Evolutionary conservation across 2,329 filamentous ascomycete genomes (phyloP).

Genomic region (Penicillium brevicompactum): DNA sequence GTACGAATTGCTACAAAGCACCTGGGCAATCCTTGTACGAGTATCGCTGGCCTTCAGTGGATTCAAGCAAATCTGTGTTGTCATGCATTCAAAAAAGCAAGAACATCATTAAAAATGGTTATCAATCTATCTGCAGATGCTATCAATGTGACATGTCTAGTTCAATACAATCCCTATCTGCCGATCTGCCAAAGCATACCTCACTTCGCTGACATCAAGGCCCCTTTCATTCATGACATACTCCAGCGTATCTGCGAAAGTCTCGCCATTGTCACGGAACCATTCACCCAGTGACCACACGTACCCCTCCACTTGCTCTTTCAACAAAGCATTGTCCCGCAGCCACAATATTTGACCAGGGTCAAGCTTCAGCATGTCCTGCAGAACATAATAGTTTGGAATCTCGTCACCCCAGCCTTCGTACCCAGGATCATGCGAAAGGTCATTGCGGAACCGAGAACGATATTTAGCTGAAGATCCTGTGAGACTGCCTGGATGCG

Average conservation of each 20-base stretch:
- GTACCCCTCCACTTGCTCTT: constrained; percentile 60
- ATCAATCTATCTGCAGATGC: not conserved
- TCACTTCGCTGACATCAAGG: constrained; percentile 49
- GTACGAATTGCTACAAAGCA: too few species aligned
- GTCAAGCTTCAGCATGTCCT: constrained; percentile 66
- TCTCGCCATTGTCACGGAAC: constrained; percentile 67
- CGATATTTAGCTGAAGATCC: constrained; percentile 42
- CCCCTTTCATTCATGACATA: constrained; percentile 60
- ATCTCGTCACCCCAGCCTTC: constrained; percentile 68
- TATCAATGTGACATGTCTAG: constrained; percentile 4
- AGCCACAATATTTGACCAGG: constrained; percentile 62
- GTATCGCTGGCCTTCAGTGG: too few species aligned
- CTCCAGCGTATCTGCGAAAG: constrained; percentile 60
- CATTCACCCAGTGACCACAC: constrained; percentile 57
- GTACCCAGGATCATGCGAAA: constrained; percentile 55
- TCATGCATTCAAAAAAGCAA: not conserved
- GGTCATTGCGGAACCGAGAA: constrained; percentile 50
- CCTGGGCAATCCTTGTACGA: too few species aligned
- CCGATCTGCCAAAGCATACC: constrained; percentile 31
- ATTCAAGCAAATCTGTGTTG: not conserved
- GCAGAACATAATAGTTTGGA: constrained; percentile 64
- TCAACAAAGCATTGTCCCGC: constrained; percentile 57
- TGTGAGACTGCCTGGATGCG: constrained; percentile 19
- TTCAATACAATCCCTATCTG: constrained; percentile 35
- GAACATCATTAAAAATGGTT: not conserved